Evolutionary conservation across 805 yeast species (phyloP).

Genomic region (Wickerhamomyces bovis): DNA sequence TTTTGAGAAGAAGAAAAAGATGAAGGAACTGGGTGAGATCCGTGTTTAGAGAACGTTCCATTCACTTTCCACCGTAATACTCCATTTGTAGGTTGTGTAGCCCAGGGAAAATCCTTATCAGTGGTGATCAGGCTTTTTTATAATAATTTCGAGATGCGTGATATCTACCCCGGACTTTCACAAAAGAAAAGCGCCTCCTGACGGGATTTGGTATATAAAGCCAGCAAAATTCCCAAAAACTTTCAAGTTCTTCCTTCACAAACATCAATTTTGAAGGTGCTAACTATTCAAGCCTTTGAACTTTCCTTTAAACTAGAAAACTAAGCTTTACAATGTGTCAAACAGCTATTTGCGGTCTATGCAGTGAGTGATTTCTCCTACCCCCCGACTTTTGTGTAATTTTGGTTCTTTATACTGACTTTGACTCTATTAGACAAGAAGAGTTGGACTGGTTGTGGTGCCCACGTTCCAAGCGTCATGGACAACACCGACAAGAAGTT

Average conservation of each 20-base stretch:
- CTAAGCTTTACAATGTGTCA: slow-evolving; percentile 15
- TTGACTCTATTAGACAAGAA: slow-evolving; percentile 31
- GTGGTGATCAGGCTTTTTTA: neutral
- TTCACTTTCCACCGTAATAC: neutral
- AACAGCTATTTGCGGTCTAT: slow-evolving; percentile 22
- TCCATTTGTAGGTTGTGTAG: too few species aligned
- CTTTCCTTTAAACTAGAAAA: neutral
- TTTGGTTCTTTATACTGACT: neutral
- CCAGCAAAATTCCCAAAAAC: neutral
- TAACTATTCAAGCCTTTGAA: neutral
- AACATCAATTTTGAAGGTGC: neutral
- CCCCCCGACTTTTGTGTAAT: slow-evolving; percentile 1
- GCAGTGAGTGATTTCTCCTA: slow-evolving; percentile 16
- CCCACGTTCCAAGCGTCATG: slow-evolving; percentile 52
- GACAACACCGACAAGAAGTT: slow-evolving; percentile 37
- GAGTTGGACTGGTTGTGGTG: slow-evolving; percentile 62
- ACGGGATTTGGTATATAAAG: neutral
- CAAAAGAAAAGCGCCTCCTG: neutral
- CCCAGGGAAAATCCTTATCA: neutral
- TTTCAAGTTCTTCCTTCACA: neutral
- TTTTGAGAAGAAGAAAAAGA: neutral
- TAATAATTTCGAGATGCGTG: too few species aligned
- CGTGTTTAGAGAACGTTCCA: neutral
- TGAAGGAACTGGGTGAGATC: neutral
- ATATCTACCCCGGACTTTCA: neutral